These are phyloP conservation scores for Zymoseptoria passerinii DNA, from an alignment of 2,329 filamentous ascomycete species.

Conservation along the genomic window DNA sequence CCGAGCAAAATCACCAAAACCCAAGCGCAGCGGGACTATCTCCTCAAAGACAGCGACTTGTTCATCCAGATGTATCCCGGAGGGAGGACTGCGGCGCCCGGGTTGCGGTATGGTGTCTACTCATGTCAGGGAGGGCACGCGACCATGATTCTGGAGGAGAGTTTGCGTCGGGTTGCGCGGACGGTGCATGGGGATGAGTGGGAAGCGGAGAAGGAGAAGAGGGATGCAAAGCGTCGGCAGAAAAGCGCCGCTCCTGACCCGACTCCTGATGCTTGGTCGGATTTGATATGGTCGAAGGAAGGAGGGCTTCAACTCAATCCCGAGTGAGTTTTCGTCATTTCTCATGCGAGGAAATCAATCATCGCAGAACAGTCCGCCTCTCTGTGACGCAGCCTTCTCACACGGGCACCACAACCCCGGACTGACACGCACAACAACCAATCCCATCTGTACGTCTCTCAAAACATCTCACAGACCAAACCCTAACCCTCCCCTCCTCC, in stretches of 20 bases:
- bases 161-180: neutral
- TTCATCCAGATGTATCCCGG: neutral
- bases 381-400: no score
- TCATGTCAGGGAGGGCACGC: neutral
- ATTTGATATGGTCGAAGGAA: neutral
- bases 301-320: neutral
- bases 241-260: neutral
- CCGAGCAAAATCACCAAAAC: constrained; percentile 27
- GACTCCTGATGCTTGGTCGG: neutral
- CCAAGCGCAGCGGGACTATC: constrained; percentile 17
- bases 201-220: neutral
- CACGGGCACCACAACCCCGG: no score
- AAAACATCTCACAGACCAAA: neutral
- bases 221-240: neutral
- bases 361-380: no score
- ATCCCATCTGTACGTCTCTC: no score
- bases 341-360: neutral
- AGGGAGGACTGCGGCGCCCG: neutral
- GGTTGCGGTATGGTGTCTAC: neutral
- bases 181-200: neutral
- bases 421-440: no score
- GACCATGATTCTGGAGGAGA: neutral
- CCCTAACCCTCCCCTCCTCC: neutral
- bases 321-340: neutral
- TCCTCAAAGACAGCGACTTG: constrained; percentile 20